These are phyloP conservation scores for Porodaedalea pini DNA, from an alignment of 1,284 basidiomycete genomes.

Conservation along the genomic window DNA sequence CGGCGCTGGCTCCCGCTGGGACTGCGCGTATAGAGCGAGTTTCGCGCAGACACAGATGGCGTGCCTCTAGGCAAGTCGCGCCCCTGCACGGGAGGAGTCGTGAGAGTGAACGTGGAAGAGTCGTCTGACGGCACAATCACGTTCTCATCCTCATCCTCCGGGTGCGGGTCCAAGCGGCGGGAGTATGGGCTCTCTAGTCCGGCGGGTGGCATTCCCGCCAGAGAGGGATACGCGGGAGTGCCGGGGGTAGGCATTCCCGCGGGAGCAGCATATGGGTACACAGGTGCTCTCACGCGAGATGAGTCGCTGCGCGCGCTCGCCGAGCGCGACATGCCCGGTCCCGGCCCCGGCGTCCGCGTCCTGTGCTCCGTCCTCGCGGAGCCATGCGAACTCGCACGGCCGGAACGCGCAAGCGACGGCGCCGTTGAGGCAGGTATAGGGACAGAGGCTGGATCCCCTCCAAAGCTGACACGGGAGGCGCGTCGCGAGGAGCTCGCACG, in stretches of 20 bases:
- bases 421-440: constrained; percentile 12
- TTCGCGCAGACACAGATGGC: neutral
- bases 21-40: neutral
- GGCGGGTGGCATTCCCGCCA: constrained; percentile 9
- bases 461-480: constrained; percentile 7
- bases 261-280: neutral
- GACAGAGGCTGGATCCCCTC: constrained; percentile 8
- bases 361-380: neutral
- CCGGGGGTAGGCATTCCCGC: neutral
- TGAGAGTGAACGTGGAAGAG: constrained; percentile 5
- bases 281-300: neutral
- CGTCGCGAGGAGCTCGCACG: constrained; percentile 9
- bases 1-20: neutral
- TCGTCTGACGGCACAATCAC: constrained; percentile 1
- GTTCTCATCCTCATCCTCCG: constrained; percentile 12
- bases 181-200: constrained; percentile 17
- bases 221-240: neutral
- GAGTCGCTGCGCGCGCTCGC: neutral
- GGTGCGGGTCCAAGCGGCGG: constrained; percentile 6
- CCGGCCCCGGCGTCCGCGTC: constrained; percentile 4
- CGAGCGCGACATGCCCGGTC: constrained; percentile 6
- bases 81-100: constrained; percentile 5
- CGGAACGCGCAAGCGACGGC: constrained; percentile 15
- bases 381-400: constrained; percentile 7
- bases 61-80: neutral